These are phyloP conservation scores for Saccharomyces pastorianus DNA, from an alignment of 1,139 yeast genomes.

Conservation along the genomic window DNA sequence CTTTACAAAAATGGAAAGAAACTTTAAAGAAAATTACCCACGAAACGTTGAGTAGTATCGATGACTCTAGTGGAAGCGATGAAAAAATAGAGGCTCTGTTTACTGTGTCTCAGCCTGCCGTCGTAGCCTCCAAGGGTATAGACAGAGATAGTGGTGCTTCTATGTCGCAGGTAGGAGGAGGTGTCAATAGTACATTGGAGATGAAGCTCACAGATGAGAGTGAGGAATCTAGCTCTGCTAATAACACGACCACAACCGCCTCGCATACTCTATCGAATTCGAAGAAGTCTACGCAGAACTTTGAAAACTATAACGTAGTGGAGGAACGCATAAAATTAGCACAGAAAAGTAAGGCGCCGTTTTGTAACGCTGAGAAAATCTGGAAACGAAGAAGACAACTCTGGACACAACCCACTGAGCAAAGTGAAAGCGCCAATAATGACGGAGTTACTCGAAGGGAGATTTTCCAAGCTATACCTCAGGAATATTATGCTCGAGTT, in stretches of 20 bases:
- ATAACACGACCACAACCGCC: conserved; percentile 9
- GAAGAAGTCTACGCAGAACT: conserved; percentile 13
- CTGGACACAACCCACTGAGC: conserved; percentile 42
- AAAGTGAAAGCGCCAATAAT: conserved; percentile 16
- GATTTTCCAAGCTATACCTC: conserved; percentile 26
- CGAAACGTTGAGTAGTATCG: conserved; percentile 19
- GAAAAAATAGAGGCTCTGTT: conserved; percentile 21
- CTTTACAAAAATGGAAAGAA: conserved; percentile 19
- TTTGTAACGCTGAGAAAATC: conserved; percentile 41
- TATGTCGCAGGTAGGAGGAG: conserved; percentile 10
- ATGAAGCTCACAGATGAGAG: conserved; percentile 20
- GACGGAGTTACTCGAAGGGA: conserved; percentile 14
- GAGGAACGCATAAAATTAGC: conserved; percentile 30
- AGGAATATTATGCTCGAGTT: conserved; percentile 45
- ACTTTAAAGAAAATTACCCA: conserved; percentile 18
- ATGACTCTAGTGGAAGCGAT: conserved; percentile 14
- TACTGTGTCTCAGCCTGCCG: conserved; percentile 2
- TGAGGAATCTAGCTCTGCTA: conserved; percentile 10
- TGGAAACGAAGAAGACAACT: conserved; percentile 54
- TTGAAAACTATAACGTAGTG: conserved; percentile 29
- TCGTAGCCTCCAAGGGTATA: conserved; percentile 4
- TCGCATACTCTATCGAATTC: conserved; percentile 1
- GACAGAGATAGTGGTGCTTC: conserved; percentile 21
- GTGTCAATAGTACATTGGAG: conserved; percentile 7
- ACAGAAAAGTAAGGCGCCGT: conserved; percentile 23